phyloP scores from a whole-genome alignment of 2,329 filamentous ascomycete species.

The Phaeosphaeriaceae sp. region DNA sequence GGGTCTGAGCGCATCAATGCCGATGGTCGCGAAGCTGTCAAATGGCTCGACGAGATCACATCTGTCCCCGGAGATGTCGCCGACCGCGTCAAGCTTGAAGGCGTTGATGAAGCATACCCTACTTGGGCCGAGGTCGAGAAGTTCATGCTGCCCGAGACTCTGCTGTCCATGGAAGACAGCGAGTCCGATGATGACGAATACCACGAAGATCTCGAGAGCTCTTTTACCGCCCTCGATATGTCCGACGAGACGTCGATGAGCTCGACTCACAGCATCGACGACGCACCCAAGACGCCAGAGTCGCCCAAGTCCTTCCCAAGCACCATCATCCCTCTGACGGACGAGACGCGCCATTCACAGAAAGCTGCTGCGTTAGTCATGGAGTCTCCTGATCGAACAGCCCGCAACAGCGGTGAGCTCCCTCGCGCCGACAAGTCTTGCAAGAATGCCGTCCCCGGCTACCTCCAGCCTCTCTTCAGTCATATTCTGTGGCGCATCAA shows the following conservation, averaged over 20 bases:
- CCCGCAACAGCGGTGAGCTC: slow-evolving; percentile 38
- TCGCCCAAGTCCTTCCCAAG: slow-evolving; percentile 49
- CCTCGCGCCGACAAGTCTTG: slow-evolving; percentile 29
- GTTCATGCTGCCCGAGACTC: slow-evolving; percentile 56
- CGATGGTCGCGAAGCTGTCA: slow-evolving; percentile 57
- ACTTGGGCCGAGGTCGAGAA: slow-evolving; percentile 60
- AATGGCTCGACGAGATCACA: slow-evolving; percentile 61
- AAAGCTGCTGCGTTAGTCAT: slow-evolving; percentile 13
- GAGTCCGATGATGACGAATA: slow-evolving; percentile 47
- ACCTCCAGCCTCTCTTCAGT: slow-evolving; percentile 58
- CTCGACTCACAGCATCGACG: slow-evolving; percentile 52
- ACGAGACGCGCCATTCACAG: slow-evolving; percentile 35
- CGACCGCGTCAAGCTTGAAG: slow-evolving; percentile 54
- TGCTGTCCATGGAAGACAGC: slow-evolving; percentile 57
- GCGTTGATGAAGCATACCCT: slow-evolving; percentile 54
- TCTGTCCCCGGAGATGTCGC: slow-evolving; percentile 47
- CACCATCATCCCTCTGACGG: slow-evolving; percentile 23
- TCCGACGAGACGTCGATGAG: slow-evolving; percentile 51
- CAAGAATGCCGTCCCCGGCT: slow-evolving; percentile 45
- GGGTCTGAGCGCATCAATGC: slow-evolving; percentile 51
- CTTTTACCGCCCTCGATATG: slow-evolving; percentile 45
- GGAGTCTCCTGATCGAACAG: slow-evolving; percentile 34
- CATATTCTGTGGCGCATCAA: slow-evolving; percentile 61
- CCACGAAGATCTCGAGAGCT: slow-evolving; percentile 47
- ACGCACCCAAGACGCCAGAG: slow-evolving; percentile 47